Conservation (phyloP, 208 protist species). For the Trichomonas tenax region DNA sequence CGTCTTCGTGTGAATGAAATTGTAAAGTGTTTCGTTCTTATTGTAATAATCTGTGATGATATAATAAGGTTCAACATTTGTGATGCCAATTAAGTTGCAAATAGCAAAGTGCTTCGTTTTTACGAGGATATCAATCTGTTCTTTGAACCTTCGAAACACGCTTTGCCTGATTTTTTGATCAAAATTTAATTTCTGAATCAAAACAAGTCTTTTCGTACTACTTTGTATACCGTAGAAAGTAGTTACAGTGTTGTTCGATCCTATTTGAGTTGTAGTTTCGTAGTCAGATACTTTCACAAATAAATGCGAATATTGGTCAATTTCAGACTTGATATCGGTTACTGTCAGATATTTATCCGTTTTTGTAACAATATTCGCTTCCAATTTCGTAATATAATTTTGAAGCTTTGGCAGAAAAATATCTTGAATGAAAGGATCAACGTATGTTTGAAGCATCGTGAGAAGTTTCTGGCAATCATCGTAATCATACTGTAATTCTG, state of each 20-base stretch:
- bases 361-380: neutral
- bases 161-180: neutral
- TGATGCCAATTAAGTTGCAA: neutral
- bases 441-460: neutral
- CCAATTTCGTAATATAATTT: neutral
- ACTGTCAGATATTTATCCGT: neutral
- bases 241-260: neutral
- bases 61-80: neutral
- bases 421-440: neutral
- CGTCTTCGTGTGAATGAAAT: neutral
- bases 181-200: neutral
- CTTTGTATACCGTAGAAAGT: neutral
- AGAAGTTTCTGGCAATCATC: neutral
- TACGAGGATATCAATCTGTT: neutral
- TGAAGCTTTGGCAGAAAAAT: neutral
- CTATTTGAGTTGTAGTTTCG: neutral
- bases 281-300: neutral
- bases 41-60: neutral
- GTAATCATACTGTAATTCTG: neutral
- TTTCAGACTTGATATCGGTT: neutral
- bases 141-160: neutral
- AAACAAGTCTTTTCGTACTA: neutral
- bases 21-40: neutral
- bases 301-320: neutral
- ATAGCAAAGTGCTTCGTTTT: neutral